Evolutionary conservation across 345 rosid genomes (phyloP).

Genomic region (Bruguiera gymnorhiza): DNA sequence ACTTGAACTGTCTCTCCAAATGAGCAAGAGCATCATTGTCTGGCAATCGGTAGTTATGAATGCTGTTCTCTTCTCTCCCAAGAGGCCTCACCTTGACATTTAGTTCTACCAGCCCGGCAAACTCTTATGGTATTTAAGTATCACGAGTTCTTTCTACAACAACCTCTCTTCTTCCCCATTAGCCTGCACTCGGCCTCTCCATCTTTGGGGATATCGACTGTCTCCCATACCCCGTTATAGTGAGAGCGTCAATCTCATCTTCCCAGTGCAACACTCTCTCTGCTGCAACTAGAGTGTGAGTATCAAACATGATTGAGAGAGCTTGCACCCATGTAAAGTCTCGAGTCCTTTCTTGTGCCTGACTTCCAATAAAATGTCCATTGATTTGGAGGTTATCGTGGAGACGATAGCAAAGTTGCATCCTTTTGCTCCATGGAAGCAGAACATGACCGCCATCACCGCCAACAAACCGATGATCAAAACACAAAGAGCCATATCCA

Average conservation of each 20-base stretch:
- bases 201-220: slow-evolving; percentile 51
- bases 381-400: slow-evolving; percentile 68
- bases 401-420: slow-evolving; percentile 86
- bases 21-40: slow-evolving; percentile 63
- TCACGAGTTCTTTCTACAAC: slow-evolving; percentile 56
- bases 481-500: slow-evolving; percentile 81
- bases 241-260: slow-evolving; percentile 49
- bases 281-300: slow-evolving; percentile 66
- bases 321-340: slow-evolving; percentile 96
- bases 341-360: slow-evolving; percentile 63
- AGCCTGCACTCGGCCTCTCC: slow-evolving; percentile 61
- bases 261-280: slow-evolving; percentile 56
- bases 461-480: slow-evolving; percentile 77
- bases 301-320: slow-evolving; percentile 60
- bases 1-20: slow-evolving; percentile 65
- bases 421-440: slow-evolving; percentile 80
- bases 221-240: slow-evolving; percentile 50
- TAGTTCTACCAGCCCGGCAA: slow-evolving; percentile 37
- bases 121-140: background rate
- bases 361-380: slow-evolving; percentile 81
- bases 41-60: slow-evolving; percentile 61
- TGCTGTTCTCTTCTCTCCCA: slow-evolving; percentile 45
- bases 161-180: slow-evolving; percentile 40
- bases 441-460: slow-evolving; percentile 90
- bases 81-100: slow-evolving; percentile 54